A percentile compares a stretch with the other conserved stretches of the same genome.
Evolutionary conservation across 768 basidiomycete genomes (phyloP).

Genomic region (Dendrothele bispora): DNA sequence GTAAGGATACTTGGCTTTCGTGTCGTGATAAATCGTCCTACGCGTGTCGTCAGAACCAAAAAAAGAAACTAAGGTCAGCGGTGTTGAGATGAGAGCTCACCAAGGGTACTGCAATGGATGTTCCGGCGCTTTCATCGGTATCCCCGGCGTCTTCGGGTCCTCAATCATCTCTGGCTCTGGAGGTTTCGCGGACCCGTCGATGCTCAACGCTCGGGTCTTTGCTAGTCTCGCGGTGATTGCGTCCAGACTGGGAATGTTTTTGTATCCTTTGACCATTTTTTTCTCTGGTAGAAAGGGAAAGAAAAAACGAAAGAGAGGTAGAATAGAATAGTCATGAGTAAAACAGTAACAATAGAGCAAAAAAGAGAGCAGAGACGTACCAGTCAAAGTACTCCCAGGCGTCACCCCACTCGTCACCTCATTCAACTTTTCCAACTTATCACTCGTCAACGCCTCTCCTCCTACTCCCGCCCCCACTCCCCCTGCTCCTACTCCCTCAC

Average conservation of each 20-base stretch:
- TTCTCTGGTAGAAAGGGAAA: conserved; percentile 28
- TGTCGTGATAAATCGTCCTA: conserved; percentile 92
- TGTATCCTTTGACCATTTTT: conserved; percentile 60
- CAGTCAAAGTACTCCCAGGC: no score
- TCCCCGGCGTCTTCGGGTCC: conserved; percentile 80
- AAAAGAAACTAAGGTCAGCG: conserved; percentile 4
- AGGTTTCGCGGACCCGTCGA: conserved; percentile 65
- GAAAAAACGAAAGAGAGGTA: no score
- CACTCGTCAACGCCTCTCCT: conserved; percentile 62
- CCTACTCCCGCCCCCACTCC: no score
- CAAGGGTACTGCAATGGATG: conserved; percentile 86
- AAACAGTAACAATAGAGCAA: no score
- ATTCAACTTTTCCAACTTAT: conserved; percentile 65
- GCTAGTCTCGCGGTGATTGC: conserved; percentile 81
- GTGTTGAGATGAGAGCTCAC: conserved; percentile 39
- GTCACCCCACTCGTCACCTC: conserved; percentile 48
- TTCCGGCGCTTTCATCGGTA: conserved; percentile 69
- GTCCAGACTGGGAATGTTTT: conserved; percentile 85
- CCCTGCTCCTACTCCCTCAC: no score
- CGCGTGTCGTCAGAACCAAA: not conserved
- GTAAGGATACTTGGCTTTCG: conserved; percentile 69
- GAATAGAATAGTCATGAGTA: no score
- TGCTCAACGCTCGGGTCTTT: conserved; percentile 63
- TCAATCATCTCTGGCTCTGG: conserved; percentile 79
- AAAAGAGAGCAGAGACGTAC: no score